phyloP scores from a whole-genome alignment of 306 rosid species.

The Vicia sativa region DNA sequence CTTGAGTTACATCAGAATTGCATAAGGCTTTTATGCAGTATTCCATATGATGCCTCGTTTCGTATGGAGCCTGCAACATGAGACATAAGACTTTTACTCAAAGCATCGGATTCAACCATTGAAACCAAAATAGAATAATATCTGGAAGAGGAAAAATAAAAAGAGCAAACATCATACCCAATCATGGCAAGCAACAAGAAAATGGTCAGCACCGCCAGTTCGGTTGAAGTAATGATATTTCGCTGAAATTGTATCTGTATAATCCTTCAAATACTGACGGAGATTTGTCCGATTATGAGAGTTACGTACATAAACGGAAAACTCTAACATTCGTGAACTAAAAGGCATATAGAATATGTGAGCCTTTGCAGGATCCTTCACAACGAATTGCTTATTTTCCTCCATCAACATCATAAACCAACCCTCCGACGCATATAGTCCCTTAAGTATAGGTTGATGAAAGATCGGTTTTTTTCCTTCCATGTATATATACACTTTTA shows the following conservation, averaged over 20 bases:
- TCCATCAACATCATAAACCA: constrained; percentile 98
- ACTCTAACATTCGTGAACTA: constrained; percentile 79
- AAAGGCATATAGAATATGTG: constrained; percentile 96
- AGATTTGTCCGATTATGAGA: constrained; percentile 95
- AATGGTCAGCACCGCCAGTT: constrained; percentile 94
- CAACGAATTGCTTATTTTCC: constrained; percentile 65
- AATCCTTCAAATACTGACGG: constrained; percentile 70
- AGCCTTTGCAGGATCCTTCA: constrained; percentile 82
- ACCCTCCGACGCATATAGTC: constrained; percentile 92
- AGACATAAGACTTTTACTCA: constrained; percentile 13
- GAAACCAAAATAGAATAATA: constrained; percentile 7
- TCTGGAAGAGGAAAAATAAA: not conserved
- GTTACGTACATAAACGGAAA: constrained; percentile 70
- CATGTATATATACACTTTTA: constrained; percentile 83
- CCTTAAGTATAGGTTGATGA: constrained; percentile 83
- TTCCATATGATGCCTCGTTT: constrained; percentile 98
- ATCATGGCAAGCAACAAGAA: constrained; percentile 97
- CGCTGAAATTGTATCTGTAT: constrained; percentile 72
- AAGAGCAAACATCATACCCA: constrained; percentile 62
- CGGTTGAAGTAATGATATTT: constrained; percentile 76
- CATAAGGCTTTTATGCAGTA: constrained; percentile 91
- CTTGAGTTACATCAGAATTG: constrained; percentile 85
- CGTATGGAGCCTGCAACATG: constrained; percentile 82
- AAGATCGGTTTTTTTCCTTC: constrained; percentile 88
- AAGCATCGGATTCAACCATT: constrained; percentile 25